A percentile compares a stretch with the other conserved stretches of the same genome.
Evolutionary conservation across 2,329 filamentous ascomycete genomes (phyloP).

Genomic region (Drechslerella stenobrocha): DNA sequence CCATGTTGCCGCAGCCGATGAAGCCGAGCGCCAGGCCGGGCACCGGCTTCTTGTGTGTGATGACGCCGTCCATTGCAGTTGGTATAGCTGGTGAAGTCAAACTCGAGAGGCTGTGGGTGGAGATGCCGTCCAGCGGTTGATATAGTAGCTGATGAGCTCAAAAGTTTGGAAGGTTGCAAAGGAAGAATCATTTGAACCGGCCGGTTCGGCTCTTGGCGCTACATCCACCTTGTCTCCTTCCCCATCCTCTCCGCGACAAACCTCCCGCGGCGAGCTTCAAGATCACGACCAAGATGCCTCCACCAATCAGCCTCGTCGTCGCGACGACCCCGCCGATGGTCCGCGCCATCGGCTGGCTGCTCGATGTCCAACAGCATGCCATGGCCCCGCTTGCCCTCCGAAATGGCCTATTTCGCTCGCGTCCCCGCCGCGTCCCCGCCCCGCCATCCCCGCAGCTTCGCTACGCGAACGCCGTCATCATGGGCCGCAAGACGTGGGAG

Average conservation of each 20-base stretch:
- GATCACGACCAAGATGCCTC: slow-evolving; percentile 46
- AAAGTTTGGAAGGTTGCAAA: too few relatives aligned
- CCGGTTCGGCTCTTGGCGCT: slow-evolving; percentile 6
- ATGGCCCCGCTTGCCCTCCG: slow-evolving; percentile 83
- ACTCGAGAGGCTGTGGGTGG: too few relatives aligned
- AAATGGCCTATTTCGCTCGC: slow-evolving; percentile 94
- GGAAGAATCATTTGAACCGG: slow-evolving; percentile 1
- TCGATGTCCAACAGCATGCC: slow-evolving; percentile 73
- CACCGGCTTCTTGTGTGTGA: slow-evolving; percentile 24
- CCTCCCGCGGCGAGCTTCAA: slow-evolving; percentile 3
- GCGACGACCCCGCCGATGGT: slow-evolving; percentile 74
- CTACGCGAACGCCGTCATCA: slow-evolving; percentile 77
- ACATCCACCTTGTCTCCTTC: neutral
- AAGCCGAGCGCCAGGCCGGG: slow-evolving; percentile 69
- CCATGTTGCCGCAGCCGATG: slow-evolving; percentile 83
- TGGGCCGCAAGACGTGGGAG: slow-evolving; percentile 98
- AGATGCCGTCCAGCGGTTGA: neutral
- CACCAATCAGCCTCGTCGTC: slow-evolving; percentile 84
- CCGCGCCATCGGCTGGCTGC: slow-evolving; percentile 78
- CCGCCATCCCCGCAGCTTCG: slow-evolving; percentile 51
- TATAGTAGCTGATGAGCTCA: neutral
- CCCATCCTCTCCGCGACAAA: neutral
- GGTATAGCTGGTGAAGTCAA: too few relatives aligned
- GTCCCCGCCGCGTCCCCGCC: slow-evolving; percentile 54
- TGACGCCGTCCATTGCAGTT: slow-evolving; percentile 26